Percentiles rank a stretch among this genome's conserved stretches.
Evolutionary conservation across 306 rosid species (phyloP).

Genomic region (Quercus aquifolioides): DNA sequence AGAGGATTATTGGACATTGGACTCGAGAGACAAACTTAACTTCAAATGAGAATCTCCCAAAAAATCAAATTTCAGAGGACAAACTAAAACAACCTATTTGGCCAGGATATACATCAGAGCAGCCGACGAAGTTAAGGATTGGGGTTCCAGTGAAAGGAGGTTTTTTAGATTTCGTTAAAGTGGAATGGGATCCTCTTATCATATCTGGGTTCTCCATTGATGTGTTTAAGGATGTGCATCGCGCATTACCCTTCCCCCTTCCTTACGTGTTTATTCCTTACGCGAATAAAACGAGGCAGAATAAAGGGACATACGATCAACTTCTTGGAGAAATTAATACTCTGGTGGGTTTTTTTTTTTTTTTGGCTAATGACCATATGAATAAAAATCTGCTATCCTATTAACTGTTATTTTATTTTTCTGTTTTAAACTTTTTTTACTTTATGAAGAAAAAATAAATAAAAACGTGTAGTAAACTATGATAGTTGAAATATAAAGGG

Average conservation of each 20-base stretch:
- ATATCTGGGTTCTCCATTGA: conserved; percentile 32
- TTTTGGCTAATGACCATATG: no score
- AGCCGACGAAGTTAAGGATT: conserved; percentile 28
- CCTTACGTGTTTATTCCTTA: conserved; percentile 14
- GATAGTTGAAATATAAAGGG: no score
- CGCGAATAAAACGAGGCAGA: neutral
- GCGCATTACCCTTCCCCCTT: conserved; percentile 25
- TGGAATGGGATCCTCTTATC: conserved; percentile 5
- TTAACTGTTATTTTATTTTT: no score
- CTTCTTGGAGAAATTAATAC: conserved; percentile 7
- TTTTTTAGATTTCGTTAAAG: conserved; percentile 17
- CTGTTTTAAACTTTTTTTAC: no score
- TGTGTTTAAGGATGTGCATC: conserved; percentile 17
- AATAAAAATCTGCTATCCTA: no score
- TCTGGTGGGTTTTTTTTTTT: conserved; percentile 3
- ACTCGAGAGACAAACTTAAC: neutral
- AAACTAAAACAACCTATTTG: conserved; percentile 28
- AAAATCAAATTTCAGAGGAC: neutral
- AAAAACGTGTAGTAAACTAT: no score
- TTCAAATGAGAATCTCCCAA: no score
- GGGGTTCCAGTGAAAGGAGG: conserved; percentile 28
- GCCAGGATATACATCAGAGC: conserved; percentile 31
- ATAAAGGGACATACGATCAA: conserved; percentile 8
- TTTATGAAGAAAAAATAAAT: no score
- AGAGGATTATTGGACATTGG: conserved; percentile 38